Conservation (phyloP, 768 basidiomycete genomes). For the Mycena maculata region DNA sequence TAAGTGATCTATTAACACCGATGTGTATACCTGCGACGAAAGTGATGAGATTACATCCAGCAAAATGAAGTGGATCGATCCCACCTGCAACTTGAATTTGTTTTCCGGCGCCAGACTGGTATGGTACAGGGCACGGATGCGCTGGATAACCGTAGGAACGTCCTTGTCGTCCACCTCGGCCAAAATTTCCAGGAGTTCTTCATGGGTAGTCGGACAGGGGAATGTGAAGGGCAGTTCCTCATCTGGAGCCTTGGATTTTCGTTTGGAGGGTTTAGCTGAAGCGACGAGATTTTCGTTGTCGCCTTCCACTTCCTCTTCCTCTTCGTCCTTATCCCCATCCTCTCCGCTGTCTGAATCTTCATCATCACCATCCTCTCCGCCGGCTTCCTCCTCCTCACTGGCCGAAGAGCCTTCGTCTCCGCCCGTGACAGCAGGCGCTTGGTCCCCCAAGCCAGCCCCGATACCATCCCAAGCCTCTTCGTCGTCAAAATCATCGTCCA, state of each 20-base stretch:
- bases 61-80: conserved; percentile 28
- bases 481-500: conserved; percentile 85
- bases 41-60: conserved; percentile 11
- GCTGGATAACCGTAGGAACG: conserved; percentile 83
- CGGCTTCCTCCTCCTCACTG: conserved; percentile 50
- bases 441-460: conserved; percentile 54
- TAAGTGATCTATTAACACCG: conserved; percentile 89
- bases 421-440: conserved; percentile 42
- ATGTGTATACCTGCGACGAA: conserved; percentile 69
- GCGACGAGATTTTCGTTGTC: conserved; percentile 59
- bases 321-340: conserved; percentile 48
- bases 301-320: conserved; percentile 53
- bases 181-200: conserved; percentile 89
- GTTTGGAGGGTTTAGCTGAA: conserved; percentile 42
- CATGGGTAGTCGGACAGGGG: conserved; percentile 86
- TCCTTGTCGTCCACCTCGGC: conserved; percentile 77
- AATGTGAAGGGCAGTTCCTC: conserved; percentile 93
- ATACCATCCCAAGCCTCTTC: conserved; percentile 56
- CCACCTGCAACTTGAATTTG: conserved; percentile 90
- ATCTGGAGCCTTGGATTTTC: conserved; percentile 48
- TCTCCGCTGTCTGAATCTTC: conserved; percentile 52
- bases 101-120: conserved; percentile 93
- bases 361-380: conserved; percentile 49
- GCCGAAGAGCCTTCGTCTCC: conserved; percentile 46
- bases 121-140: conserved; percentile 91